Evolutionary conservation across 495 filamentous ascomycete genomes (phyloP).

Genomic region (Niebla homalea): DNA sequence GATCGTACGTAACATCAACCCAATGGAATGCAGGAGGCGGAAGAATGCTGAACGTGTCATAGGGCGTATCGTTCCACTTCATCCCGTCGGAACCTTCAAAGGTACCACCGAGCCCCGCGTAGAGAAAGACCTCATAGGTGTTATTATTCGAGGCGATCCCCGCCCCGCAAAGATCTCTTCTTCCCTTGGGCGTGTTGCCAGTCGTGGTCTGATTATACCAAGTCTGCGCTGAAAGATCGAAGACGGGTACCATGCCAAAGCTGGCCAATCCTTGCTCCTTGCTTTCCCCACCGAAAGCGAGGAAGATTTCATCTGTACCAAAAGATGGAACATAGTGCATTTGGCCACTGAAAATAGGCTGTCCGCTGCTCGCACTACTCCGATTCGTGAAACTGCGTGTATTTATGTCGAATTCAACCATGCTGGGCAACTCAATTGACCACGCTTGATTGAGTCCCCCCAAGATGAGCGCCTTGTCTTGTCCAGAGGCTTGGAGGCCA

Average conservation of each 20-base stretch:
- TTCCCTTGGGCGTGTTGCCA: constrained; percentile 4
- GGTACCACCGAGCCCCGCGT: background rate
- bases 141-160: constrained; percentile 8
- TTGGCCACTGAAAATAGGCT: background rate
- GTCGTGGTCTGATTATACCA: constrained; percentile 15
- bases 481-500: background rate
- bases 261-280: background rate
- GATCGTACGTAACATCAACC: constrained; percentile 17
- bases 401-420: constrained; percentile 10
- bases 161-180: constrained; percentile 6
- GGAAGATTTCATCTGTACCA: constrained; percentile 7
- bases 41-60: constrained; percentile 19
- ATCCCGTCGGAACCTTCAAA: background rate
- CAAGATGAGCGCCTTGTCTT: background rate
- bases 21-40: constrained; percentile 33
- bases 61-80: background rate
- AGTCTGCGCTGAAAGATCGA: background rate
- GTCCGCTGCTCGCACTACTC: background rate
- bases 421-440: background rate
- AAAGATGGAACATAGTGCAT: constrained; percentile 14
- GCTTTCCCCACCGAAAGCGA: constrained; percentile 9
- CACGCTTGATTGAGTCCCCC: background rate
- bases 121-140: constrained; percentile 10
- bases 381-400: constrained; percentile 4
- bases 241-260: constrained; percentile 10